Evolutionary conservation across 2,329 filamentous ascomycete species (phyloP), one percentile per base, ranked within the genome.

Genomic region (Phaeoacremonium minimum): DNA sequence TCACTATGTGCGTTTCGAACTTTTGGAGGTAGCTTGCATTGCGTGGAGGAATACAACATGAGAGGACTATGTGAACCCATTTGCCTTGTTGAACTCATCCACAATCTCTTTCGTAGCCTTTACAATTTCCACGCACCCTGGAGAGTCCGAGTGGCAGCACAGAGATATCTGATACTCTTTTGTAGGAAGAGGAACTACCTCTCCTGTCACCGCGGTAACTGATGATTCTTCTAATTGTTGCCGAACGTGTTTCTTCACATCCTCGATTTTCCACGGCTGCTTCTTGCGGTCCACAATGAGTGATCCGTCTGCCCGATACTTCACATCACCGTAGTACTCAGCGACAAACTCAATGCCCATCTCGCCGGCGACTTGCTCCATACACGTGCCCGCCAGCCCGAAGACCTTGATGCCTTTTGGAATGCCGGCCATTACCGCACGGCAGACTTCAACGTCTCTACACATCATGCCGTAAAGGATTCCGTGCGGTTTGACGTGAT

Each of bases 401-500:
- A 53, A 52, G 4, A 55, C 50, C 2, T 37, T 46, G 36, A 48
- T 40, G 3, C 47, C 49, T 30, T 32, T 41, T 12, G 50, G 46
- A 2, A 54, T 39, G 8, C 48, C 51, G 0, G 48, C 45, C 42
- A 46, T 48, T 4, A 55, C 51, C 14, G 51, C 51, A 6, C 45
- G 40, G 8, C 46, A 47, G 3, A 55, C 44, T 19, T 46, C 42
- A 9, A 36, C 13, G 30, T 48, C 51, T 12, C 50, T 47, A 15
- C 45, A 41, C 48, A 53, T 53, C 47, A 54, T 51, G 7, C 48
- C 47, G 37, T 53, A 57, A 12, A 57, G 44, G 8, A 48, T 46
- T 4, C 54, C 54, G 34, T 83, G 77, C 3, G 77, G 75, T 51
- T 80, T 83, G 28, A 83, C 71, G 45, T 83, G 80, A 45, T 78